These are phyloP conservation scores for Trichoderma harzianum DNA, from an alignment of 2,329 filamentous ascomycete genomes.

Conservation along the genomic window DNA sequence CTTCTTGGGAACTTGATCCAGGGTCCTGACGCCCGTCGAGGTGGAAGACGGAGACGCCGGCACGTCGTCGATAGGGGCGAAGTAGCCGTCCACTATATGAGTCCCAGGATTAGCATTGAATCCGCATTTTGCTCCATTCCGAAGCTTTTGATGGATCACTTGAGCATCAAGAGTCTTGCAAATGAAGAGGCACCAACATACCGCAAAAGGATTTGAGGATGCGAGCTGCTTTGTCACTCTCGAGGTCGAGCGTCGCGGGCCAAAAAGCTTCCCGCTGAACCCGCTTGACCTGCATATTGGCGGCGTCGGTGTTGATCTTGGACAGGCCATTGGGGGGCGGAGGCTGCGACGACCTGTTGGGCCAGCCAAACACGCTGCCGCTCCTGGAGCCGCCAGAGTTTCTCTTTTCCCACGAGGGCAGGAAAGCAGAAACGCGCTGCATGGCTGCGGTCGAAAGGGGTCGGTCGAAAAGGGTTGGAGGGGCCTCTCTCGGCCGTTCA, in stretches of 20 bases:
- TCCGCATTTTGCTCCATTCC: background rate
- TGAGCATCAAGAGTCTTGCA: background rate
- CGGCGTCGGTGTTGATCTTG: constrained; percentile 35
- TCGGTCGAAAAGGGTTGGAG: constrained; percentile 17
- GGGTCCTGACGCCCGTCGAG: constrained; percentile 44
- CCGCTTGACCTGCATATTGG: constrained; percentile 30
- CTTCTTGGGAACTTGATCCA: constrained; percentile 64
- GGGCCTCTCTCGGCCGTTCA: constrained; percentile 32
- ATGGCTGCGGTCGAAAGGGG: constrained; percentile 28
- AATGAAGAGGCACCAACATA: constrained; percentile 34
- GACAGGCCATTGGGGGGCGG: constrained; percentile 23
- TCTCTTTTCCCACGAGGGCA: constrained; percentile 46
- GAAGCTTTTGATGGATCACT: background rate
- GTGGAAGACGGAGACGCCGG: constrained; percentile 28
- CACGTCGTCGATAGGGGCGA: constrained; percentile 39
- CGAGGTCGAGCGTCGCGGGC: constrained; percentile 80
- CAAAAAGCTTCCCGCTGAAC: constrained; percentile 67
- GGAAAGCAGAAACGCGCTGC: constrained; percentile 44
- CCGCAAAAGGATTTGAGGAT: constrained; percentile 90
- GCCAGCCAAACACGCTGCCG: constrained; percentile 42
- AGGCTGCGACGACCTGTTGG: constrained; percentile 37
- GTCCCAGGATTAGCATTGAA: background rate
- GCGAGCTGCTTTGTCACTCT: constrained; percentile 86
- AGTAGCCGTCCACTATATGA: constrained; percentile 52
- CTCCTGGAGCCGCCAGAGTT: constrained; percentile 32